Evolutionary conservation across 169 alveolate genomes (phyloP).

Genomic region (Eimeria praecox): DNA sequence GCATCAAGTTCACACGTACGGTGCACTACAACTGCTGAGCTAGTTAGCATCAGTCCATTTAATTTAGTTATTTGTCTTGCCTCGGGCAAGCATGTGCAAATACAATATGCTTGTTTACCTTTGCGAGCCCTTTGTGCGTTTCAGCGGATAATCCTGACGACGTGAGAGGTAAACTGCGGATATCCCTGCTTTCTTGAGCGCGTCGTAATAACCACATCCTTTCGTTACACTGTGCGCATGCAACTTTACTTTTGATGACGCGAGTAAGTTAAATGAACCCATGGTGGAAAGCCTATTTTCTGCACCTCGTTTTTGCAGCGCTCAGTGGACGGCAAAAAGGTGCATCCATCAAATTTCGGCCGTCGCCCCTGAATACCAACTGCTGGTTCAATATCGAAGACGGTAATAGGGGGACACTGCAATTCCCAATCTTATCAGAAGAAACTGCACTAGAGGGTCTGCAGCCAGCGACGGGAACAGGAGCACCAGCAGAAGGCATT

Average conservation of each 20-base stretch:
- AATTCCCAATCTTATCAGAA: conserved; percentile 6
- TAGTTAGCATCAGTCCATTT: not conserved
- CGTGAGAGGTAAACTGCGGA: conserved; percentile 39
- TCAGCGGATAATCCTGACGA: conserved; percentile 48
- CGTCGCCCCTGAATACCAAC: conserved; percentile 25
- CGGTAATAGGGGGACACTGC: conserved; percentile 41
- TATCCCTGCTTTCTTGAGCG: not conserved
- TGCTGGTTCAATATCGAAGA: conserved; percentile 50
- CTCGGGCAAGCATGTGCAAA: not conserved
- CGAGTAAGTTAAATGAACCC: not conserved
- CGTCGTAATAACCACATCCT: not conserved
- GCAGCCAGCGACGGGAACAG: not conserved
- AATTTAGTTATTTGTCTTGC: not conserved
- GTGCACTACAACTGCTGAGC: not conserved
- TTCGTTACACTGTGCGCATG: not conserved
- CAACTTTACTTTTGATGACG: not conserved
- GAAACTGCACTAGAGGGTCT: not conserved
- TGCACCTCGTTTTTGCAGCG: conserved; percentile 31
- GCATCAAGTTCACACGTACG: conserved; percentile 45
- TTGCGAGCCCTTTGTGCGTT: not conserved
- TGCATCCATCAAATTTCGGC: not conserved
- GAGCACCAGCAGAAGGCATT: conserved; percentile 59
- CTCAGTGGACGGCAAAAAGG: conserved; percentile 16
- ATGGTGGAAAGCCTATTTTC: not conserved
- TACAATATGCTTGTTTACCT: not conserved